Base-by-base conservation (phyloP, 1,284 basidiomycete species). In the Takashimella tepidaria region DNA sequence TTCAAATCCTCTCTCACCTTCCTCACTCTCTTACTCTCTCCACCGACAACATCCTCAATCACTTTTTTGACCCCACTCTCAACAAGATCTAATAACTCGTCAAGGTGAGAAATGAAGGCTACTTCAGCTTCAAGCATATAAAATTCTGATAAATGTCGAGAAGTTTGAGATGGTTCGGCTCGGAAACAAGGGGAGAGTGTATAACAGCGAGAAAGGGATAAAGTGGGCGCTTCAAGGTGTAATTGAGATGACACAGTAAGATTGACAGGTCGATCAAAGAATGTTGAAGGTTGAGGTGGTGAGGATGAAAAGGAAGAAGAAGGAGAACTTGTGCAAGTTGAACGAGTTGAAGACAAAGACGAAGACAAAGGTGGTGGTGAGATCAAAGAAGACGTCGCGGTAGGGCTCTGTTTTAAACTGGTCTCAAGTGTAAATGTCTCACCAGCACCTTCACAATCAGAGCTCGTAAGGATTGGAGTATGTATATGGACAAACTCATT, bases 91-190 rank as follows among this genome's bases (percentile, higher is more conserved):
- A 89, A 87, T 13, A 96, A 74, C 20, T 83, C 82, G 10, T 74
- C 69, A 23, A 79, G 62, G 5, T 63, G 57, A 4, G 68, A 58
- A n/a, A 76, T 63, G 68, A 88, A 88, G 0, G 84, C 84, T 78
- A 89, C 84, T 70, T 96, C 95, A 0, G 88, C 92, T 76, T 99
- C 95, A 53, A 96, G 82, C 95, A 98, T 98, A 89, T 91, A 96
- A 74, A 98, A 99, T 71, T 99, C 96, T 47, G 90, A 84, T 5
- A 99, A 81, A 73, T 99, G 95, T n/a, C 95, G 81, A 47, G 83
- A 84, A 1, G 95, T 98, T 62, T 87, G 82, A 3, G 85, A 88
- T 5, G 84, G 83, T 67, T 99, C 95, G 19, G 95, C 95, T 20
- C 95, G 86, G 76, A 98, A 99, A 55, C 86, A 86, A 0, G 95